These are phyloP conservation scores for Epichloe typhina DNA, from an alignment of 2,329 filamentous ascomycete genomes.

Conservation along the genomic window DNA sequence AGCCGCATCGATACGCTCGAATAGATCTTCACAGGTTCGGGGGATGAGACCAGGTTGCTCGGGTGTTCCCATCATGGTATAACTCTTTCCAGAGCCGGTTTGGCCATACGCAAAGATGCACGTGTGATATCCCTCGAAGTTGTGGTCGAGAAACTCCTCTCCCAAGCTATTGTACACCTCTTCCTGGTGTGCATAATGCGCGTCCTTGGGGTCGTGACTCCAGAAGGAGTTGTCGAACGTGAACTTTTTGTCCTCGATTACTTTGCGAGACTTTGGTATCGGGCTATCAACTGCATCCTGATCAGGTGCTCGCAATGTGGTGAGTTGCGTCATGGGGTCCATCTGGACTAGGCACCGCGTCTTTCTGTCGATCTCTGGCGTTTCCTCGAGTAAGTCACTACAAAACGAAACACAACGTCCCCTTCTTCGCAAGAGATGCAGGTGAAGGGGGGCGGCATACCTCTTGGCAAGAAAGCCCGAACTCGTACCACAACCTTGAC, in stretches of 20 bases:
- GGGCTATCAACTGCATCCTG: slow-evolving; percentile 29
- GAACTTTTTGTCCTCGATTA: slow-evolving; percentile 78
- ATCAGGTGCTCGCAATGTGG: slow-evolving; percentile 60
- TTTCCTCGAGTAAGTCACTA: neutral
- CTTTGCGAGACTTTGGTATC: slow-evolving; percentile 55
- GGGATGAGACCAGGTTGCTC: slow-evolving; percentile 81
- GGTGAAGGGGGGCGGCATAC: slow-evolving; percentile 18
- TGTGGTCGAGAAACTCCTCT: slow-evolving; percentile 96
- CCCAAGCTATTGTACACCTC: slow-evolving; percentile 90
- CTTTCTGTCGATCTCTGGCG: slow-evolving; percentile 62
- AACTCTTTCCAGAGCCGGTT: slow-evolving; percentile 94
- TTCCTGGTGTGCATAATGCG: slow-evolving; percentile 82
- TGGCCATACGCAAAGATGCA: slow-evolving; percentile 99
- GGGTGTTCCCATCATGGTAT: slow-evolving; percentile 89
- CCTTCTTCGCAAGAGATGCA: too few species aligned
- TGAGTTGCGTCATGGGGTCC: slow-evolving; percentile 77
- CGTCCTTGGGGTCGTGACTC: slow-evolving; percentile 70
- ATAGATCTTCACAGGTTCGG: slow-evolving; percentile 88
- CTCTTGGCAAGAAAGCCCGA: slow-evolving; percentile 64
- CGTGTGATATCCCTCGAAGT: slow-evolving; percentile 97
- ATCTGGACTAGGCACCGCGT: slow-evolving; percentile 82
- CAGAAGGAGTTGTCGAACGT: slow-evolving; percentile 98
- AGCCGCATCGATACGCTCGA: slow-evolving; percentile 74
- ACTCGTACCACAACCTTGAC: slow-evolving; percentile 74
- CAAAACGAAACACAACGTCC: too few species aligned